Evolutionary conservation across 768 basidiomycete species (phyloP), one percentile per base, ranked within the genome.

Genomic region (Mycena haematopus): DNA sequence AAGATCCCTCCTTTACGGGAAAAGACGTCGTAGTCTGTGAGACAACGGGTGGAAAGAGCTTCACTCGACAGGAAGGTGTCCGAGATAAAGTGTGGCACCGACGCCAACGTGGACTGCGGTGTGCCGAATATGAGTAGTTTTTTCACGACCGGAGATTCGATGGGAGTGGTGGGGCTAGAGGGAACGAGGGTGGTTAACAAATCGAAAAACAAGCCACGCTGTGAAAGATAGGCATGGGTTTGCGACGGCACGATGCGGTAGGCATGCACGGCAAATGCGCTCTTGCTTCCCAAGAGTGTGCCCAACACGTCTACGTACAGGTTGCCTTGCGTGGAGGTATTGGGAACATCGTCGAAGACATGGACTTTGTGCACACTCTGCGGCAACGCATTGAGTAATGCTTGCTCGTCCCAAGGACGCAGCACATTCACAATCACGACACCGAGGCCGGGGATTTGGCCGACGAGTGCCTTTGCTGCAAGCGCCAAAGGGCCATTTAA

Each of bases 401-500:
- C 82, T 21, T 80, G 77, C 62, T 88, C 86, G 69, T 85, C 79
- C 95, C 95, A 95, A 24, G 95, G 92, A 50, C 91, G 86, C 55
- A 93, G 80, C n/a, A 93, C 87, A 65, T 91, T 89, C 55, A 94
- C 89, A 47, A 84, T 75, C 58, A 95, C 78, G 1, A 89, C 81
- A 2, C 87, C 93, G 11, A 93, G 73, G 13, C 87, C 85, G 10
- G 78, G 65, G 0, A 74, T 68, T 40, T 72, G 75, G 40, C 71
- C 68, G 14, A 82, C 81, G 13, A 87, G 72, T 1, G 84, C 81
- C 66, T 86, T 84, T 22, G 87, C 84, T 35, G 79, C 77, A 38
- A 87, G 77, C n/a, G 93, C 90, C 38, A 92, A 75, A 2, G 91
- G 88, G 0, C 93, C 87, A 68, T 96, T 95, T 62, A 89, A 78